Percentiles rank a stretch among this genome's conserved stretches.
These are phyloP conservation scores for Closterium sp. DNA, from an alignment of 139 green algal genomes.

Conservation along the genomic window DNA sequence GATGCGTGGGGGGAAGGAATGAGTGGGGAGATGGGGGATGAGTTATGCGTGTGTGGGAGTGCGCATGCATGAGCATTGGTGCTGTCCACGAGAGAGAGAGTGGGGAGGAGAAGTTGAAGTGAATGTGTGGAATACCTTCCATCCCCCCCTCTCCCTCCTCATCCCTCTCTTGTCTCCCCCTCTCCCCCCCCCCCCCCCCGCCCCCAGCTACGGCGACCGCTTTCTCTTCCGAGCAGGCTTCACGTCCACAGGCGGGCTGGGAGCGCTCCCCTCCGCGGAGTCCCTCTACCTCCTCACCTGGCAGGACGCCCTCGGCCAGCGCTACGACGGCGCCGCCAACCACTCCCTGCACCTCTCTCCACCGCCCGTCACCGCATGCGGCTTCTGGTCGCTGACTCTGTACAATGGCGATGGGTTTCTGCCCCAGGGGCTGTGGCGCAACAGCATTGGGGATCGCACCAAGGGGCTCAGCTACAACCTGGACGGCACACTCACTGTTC, in stretches of 20 bases:
- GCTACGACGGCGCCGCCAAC: not conserved
- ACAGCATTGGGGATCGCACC: not conserved
- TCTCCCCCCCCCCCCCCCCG: not conserved
- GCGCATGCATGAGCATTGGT: too few species aligned
- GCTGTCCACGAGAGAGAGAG: too few species aligned
- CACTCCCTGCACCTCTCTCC: not conserved
- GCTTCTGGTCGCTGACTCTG: not conserved
- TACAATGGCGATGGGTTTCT: not conserved
- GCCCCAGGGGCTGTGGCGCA: not conserved
- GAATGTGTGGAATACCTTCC: too few species aligned
- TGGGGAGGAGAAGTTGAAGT: too few species aligned
- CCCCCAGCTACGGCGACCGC: not conserved
- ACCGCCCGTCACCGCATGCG: not conserved
- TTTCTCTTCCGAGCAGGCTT: not conserved
- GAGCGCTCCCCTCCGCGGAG: not conserved
- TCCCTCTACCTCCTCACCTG: not conserved
- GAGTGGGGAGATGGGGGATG: too few species aligned
- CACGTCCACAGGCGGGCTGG: not conserved
- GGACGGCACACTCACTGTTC: not conserved
- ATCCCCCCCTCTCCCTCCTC: not conserved
- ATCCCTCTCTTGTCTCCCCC: not conserved
- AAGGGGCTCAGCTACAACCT: not conserved
- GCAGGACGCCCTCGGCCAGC: not conserved
- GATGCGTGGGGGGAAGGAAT: too few species aligned
- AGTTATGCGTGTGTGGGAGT: too few species aligned